Conservation (phyloP, 2,329 filamentous ascomycete genomes). For the Leptosphaerulina australis region DNA sequence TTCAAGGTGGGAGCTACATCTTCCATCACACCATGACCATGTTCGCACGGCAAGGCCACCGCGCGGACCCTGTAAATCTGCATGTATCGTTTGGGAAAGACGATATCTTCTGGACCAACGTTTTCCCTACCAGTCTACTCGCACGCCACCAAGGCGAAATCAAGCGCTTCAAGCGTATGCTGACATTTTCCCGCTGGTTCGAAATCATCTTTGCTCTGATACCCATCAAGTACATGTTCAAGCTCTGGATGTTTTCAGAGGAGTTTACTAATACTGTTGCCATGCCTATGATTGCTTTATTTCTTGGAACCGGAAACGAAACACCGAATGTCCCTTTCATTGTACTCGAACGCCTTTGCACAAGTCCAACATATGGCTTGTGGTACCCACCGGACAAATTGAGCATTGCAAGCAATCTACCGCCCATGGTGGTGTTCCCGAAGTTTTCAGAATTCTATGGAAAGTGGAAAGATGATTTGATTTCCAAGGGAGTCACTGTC, state of each 20-base stretch:
- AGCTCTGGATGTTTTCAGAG: slow-evolving; percentile 70
- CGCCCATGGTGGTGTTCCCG: slow-evolving; percentile 67
- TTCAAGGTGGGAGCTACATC: slow-evolving; percentile 69
- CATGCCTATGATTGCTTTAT: slow-evolving; percentile 73
- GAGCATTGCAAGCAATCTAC: slow-evolving; percentile 58
- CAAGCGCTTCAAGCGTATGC: slow-evolving; percentile 59
- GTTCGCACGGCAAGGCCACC: slow-evolving; percentile 63
- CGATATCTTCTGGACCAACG: slow-evolving; percentile 69
- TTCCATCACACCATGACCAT: slow-evolving; percentile 72
- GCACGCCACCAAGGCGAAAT: slow-evolving; percentile 63
- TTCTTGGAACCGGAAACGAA: slow-evolving; percentile 76
- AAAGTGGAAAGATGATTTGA: slow-evolving; percentile 60
- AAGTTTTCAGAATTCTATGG: slow-evolving; percentile 67
- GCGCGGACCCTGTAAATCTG: slow-evolving; percentile 59
- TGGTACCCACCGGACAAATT: slow-evolving; percentile 60
- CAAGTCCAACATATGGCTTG: slow-evolving; percentile 63
- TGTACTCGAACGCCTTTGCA: slow-evolving; percentile 62
- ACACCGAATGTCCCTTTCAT: slow-evolving; percentile 73
- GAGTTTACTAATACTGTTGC: slow-evolving; percentile 75
- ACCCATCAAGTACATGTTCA: slow-evolving; percentile 68
- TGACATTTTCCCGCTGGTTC: slow-evolving; percentile 65
- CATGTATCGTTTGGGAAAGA: slow-evolving; percentile 67
- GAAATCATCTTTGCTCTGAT: slow-evolving; percentile 65
- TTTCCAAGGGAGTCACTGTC: slow-evolving; percentile 62
- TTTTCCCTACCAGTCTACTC: slow-evolving; percentile 65